These are phyloP conservation scores for Eutrema yunnanense DNA, from an alignment of 345 rosid genomes.

Conservation along the genomic window DNA sequence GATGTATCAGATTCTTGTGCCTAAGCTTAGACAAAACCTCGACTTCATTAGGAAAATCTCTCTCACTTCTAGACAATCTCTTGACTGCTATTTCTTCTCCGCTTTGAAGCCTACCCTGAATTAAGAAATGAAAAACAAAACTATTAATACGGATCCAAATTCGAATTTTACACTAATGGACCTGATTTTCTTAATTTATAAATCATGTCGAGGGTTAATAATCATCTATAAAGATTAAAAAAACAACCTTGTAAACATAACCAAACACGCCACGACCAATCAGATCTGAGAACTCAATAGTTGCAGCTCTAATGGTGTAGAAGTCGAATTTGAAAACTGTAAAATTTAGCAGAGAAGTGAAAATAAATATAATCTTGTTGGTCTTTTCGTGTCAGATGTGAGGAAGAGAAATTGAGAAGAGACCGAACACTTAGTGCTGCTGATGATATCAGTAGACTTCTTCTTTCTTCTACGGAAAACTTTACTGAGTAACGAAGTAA, in stretches of 20 bases:
- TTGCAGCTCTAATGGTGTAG: conserved; percentile 32
- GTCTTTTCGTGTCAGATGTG: background rate
- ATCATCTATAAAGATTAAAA: background rate
- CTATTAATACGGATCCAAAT: background rate
- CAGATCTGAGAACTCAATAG: conserved; percentile 31
- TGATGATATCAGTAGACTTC: conserved; percentile 23
- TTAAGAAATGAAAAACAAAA: background rate
- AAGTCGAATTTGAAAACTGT: conserved; percentile 18
- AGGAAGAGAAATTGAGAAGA: background rate
- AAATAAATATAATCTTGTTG: background rate
- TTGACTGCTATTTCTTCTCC: conserved; percentile 53
- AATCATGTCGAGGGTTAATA: background rate
- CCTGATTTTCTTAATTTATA: background rate
- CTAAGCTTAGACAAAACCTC: conserved; percentile 40
- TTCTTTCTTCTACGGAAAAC: conserved; percentile 32
- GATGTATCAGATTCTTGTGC: conserved; percentile 50
- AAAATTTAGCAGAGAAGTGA: background rate
- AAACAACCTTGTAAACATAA: conserved; percentile 34
- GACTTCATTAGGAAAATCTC: conserved; percentile 20
- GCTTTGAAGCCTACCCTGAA: conserved; percentile 42
- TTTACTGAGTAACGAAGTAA: background rate
- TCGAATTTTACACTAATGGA: background rate
- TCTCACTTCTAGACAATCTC: background rate
- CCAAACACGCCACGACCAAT: conserved; percentile 31
- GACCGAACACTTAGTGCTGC: background rate